phyloP scores from a whole-genome alignment of 305 asterid species.

The Fraxinus greggii region DNA sequence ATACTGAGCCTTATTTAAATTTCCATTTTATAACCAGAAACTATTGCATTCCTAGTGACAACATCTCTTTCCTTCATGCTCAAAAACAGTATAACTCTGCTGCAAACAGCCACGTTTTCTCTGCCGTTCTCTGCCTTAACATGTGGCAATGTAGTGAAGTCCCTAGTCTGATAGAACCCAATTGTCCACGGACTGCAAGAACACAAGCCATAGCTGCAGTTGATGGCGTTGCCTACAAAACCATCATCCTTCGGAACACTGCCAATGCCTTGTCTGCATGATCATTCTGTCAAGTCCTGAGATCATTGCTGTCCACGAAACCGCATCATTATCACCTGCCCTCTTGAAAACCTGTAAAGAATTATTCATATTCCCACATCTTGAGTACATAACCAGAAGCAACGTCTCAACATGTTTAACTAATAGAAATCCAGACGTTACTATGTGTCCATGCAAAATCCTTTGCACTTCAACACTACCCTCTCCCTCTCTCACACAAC shows the following conservation, averaged over 20 bases:
- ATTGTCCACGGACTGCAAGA: constrained; percentile 74
- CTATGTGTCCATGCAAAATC: constrained; percentile 58
- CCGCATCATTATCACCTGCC: constrained; percentile 54
- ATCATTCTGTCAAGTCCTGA: constrained; percentile 76
- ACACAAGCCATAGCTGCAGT: constrained; percentile 61
- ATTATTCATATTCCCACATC: constrained; percentile 47
- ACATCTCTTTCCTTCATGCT: constrained; percentile 49
- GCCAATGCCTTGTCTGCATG: constrained; percentile 55
- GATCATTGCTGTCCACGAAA: constrained; percentile 70
- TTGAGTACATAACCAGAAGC: constrained; percentile 57
- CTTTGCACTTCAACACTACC: constrained; percentile 59
- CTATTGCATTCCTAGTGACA: constrained; percentile 81
- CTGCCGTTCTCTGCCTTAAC: constrained; percentile 47
- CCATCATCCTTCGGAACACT: constrained; percentile 56
- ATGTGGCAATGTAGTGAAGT: constrained; percentile 60
- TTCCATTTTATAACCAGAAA: constrained; percentile 58
- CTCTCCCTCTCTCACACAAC: constrained; percentile 34
- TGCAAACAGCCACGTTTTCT: constrained; percentile 63
- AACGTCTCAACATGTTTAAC: constrained; percentile 59
- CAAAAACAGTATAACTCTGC: constrained; percentile 53
- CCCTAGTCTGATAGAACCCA: constrained; percentile 54
- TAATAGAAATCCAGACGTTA: constrained; percentile 45
- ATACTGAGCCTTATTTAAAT: constrained; percentile 43
- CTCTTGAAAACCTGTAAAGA: constrained; percentile 46
- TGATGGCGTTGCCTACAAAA: constrained; percentile 45